These are phyloP conservation scores for Linnemannia hyalina DNA, from an alignment of 192 early-diverging fungal species.

Conservation along the genomic window DNA sequence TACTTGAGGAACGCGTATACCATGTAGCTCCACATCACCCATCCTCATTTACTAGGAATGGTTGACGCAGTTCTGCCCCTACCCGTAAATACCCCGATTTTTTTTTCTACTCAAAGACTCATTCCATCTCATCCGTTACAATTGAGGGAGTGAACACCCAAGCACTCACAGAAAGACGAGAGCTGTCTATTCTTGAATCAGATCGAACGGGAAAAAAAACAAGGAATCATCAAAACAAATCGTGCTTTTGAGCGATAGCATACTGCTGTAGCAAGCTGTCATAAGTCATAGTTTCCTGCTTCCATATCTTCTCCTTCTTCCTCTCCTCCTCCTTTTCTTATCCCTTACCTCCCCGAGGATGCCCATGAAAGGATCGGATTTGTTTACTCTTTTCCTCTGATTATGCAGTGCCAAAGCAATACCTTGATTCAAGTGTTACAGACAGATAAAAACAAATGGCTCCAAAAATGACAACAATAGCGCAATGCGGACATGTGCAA, in stretches of 20 bases:
- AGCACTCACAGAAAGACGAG: background rate
- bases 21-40: background rate
- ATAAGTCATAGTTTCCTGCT: background rate
- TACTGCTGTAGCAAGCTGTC: background rate
- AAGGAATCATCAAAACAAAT: background rate
- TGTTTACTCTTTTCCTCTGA: background rate
- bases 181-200: background rate
- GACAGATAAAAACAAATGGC: background rate
- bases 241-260: background rate
- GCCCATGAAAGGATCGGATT: background rate
- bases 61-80: background rate
- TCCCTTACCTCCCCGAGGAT: background rate
- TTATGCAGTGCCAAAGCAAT: background rate
- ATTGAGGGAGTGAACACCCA: background rate
- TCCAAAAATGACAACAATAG: background rate
- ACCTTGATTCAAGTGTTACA: background rate
- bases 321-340: background rate
- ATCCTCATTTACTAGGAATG: background rate
- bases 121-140: background rate
- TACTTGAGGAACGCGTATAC: background rate
- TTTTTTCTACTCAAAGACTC: background rate
- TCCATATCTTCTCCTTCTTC: background rate
- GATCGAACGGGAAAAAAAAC: background rate
- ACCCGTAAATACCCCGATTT: background rate
- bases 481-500: constrained; percentile 8